Evolutionary conservation across 352 stramenopile genomes (phyloP), one percentile per base, ranked within the genome.

Genomic region (Globisporangium paroecandrum): DNA sequence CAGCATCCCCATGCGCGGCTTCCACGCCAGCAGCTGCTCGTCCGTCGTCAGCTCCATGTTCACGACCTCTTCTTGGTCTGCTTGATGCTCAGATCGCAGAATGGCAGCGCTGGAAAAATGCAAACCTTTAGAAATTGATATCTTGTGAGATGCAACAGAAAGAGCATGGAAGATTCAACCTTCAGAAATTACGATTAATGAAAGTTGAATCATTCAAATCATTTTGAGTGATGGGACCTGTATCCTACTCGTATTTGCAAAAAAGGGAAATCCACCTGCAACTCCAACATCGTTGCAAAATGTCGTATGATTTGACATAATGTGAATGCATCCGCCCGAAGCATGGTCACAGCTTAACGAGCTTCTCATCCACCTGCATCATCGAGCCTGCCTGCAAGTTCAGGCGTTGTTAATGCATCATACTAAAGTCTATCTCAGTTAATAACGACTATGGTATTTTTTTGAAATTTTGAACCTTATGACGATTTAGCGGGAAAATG

Each of bases 1-100:
- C 43, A 93, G 69, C 29, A 62, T 46, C 1, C 83, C 85, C 64
- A 95, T 78, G 55, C 80, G 85, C 46, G 87, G 84, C 75, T 84
- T 92, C 76, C 79, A 91, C 51, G 56, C 64, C 64, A 83, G 69
- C 66, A 94, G 61, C 67, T 86, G 72, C 57, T 84, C 79, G 54
- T 89, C 81, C 27, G 29, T 59, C 38, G 67, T 43, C 60, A 46
- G 34, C 32, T 65, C 57, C 41, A 36, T 13, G n/a, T 29, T 20
- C 10, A 18, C 12, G 18, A 13, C 4, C 36, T 43, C 36, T 43
- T 43, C 36, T 43, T 43, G 36, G 10, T 43, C 38, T 41, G 12
- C 46, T 41, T 49, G 15, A 47, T 20, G 38, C 38, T 49, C 43
- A 51, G 43, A 51, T 49, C 41, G 41, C 15, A 22, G 15, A 49